These are phyloP conservation scores for Eragrostis tef DNA, from an alignment of 202 grass and related monocot species.

Conservation along the genomic window DNA sequence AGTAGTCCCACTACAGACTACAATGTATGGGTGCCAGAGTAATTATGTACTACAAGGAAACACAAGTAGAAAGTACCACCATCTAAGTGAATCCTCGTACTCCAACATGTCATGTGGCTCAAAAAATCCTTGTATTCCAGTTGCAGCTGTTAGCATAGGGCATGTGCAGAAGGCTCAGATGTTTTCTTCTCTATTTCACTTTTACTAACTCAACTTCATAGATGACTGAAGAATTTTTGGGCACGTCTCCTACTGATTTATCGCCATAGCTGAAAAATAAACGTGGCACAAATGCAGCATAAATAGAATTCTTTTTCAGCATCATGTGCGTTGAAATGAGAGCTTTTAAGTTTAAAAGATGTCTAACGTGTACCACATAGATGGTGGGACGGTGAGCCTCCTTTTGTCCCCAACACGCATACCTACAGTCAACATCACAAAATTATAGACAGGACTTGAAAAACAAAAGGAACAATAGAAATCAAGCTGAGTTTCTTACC, in stretches of 20 bases:
- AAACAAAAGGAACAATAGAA: neutral
- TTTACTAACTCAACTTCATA: constrained; percentile 81
- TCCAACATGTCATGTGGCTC: neutral
- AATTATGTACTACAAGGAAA: constrained; percentile 29
- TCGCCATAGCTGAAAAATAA: constrained; percentile 59
- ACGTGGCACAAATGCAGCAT: no score
- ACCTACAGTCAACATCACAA: constrained; percentile 40
- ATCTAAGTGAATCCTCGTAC: neutral
- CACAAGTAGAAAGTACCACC: neutral
- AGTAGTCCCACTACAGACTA: neutral
- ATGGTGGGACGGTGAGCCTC: constrained; percentile 68
- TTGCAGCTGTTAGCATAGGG: no score
- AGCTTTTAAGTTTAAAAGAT: neutral
- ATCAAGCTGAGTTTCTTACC: constrained; percentile 50
- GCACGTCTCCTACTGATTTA: constrained; percentile 49
- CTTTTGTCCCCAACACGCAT: constrained; percentile 75
- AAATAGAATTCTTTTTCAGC: no score
- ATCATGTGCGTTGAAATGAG: neutral
- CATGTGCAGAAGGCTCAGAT: neutral
- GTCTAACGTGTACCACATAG: constrained; percentile 61
- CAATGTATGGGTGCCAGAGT: neutral
- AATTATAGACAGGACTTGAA: neutral
- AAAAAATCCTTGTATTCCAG: neutral
- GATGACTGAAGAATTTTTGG: constrained; percentile 66
- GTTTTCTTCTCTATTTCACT: constrained; percentile 45